phyloP scores from a whole-genome alignment of 2,329 filamentous ascomycete genomes.

The Talaromyces pinophilus region DNA sequence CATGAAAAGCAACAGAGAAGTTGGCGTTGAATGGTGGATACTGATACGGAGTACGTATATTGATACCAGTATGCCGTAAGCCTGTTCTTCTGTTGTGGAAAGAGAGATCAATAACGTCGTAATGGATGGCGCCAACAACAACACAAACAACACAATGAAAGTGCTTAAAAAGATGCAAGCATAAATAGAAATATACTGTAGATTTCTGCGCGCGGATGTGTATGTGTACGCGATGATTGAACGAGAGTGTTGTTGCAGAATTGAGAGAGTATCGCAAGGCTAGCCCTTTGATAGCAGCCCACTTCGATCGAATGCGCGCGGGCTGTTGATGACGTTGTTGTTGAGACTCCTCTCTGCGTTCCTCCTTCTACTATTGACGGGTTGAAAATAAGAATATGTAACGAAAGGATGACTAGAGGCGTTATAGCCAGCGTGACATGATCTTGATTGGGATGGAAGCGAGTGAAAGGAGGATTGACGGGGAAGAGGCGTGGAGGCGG shows the following conservation, averaged over 20 bases:
- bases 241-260: constrained; percentile 4
- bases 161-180: background rate
- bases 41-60: constrained; percentile 1
- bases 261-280: background rate
- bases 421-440: constrained; percentile 7
- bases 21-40: constrained; percentile 16
- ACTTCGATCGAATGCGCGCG: background rate
- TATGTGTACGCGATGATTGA: constrained; percentile 1
- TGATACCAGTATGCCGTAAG: background rate
- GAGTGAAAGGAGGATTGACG: background rate
- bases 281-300: constrained; percentile 1
- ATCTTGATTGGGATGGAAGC: constrained; percentile 14
- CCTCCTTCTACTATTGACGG: constrained; percentile 1
- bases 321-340: background rate
- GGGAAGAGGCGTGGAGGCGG: background rate
- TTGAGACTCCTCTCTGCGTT: background rate
- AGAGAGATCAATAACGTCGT: constrained; percentile 9
- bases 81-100: background rate
- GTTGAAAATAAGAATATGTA: constrained; percentile 14
- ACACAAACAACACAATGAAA: background rate
- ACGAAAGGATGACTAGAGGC: constrained; percentile 12
- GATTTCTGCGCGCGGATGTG: background rate
- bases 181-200: background rate
- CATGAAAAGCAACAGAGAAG: constrained; percentile 16
- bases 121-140: background rate